Conservation (phyloP, 352 stramenopile species). For the Phytophthora citricola region DNA sequence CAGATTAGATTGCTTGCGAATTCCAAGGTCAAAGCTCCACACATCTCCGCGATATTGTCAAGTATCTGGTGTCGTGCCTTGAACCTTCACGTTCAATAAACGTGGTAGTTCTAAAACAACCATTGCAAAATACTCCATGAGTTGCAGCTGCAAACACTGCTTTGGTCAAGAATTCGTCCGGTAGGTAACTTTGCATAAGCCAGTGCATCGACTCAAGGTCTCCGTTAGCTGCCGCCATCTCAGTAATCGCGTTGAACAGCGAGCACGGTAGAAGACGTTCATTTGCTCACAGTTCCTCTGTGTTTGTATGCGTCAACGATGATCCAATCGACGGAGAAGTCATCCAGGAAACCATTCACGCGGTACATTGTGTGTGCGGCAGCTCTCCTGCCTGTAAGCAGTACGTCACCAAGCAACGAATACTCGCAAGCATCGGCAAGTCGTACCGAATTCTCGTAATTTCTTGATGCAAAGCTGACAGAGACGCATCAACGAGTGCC, state of each 20-base stretch:
- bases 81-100: no score
- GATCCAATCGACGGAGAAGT: conserved; percentile 23
- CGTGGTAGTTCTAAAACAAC: conserved; percentile 11
- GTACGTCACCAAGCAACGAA: no score
- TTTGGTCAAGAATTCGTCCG: conserved; percentile 27
- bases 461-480: no score
- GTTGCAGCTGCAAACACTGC: conserved; percentile 21
- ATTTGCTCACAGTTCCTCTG: conserved; percentile 10
- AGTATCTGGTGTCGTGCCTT: no score
- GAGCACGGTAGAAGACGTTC: conserved; percentile 26
- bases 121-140: conserved; percentile 23
- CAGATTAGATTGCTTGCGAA: no score
- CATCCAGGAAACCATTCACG: neutral
- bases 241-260: conserved; percentile 25
- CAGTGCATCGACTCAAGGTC: conserved; percentile 19
- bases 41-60: conserved; percentile 12
- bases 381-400: no score
- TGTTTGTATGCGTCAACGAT: conserved; percentile 22
- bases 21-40: conserved; percentile 10
- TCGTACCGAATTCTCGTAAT: no score
- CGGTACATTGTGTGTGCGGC: no score
- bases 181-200: conserved; percentile 27
- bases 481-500: no score
- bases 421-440: no score
- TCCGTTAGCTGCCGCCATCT: conserved; percentile 17